A percentile compares a stretch with the other conserved stretches of the same genome.
phyloP scores from a whole-genome alignment of 805 yeast species.

The Sugiyamaella qingdaonensis region DNA sequence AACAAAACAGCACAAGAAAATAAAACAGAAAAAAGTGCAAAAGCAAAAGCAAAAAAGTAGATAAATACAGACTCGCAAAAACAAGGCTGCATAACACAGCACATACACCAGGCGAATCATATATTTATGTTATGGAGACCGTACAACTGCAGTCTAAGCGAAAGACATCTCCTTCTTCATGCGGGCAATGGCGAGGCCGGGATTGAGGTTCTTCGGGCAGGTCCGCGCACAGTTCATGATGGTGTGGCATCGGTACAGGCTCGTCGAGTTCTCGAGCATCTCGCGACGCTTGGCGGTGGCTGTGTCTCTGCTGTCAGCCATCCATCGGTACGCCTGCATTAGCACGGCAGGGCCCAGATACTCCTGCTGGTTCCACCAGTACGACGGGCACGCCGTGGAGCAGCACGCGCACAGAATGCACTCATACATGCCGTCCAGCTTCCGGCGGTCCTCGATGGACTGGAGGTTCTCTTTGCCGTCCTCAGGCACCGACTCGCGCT shows the following conservation, averaged over 20 bases:
- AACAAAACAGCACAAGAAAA: not conserved
- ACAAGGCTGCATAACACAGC: not conserved
- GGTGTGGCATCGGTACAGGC: conserved; percentile 97
- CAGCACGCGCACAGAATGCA: conserved; percentile 98
- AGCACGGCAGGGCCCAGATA: conserved; percentile 98
- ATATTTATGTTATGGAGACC: not conserved
- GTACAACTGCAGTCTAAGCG: conserved; percentile 28
- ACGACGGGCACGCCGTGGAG: conserved; percentile 97
- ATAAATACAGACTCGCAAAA: not conserved
- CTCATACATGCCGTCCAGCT: conserved; percentile 94
- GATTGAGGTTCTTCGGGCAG: conserved; percentile 98
- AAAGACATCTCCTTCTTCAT: conserved; percentile 91
- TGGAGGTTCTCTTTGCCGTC: conserved; percentile 94
- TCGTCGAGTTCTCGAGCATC: conserved; percentile 94
- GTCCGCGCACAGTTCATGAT: conserved; percentile 98
- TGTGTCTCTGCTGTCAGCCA: conserved; percentile 94
- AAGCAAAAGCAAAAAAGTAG: not conserved
- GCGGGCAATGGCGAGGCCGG: conserved; percentile 95
- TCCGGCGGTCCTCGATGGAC: conserved; percentile 86
- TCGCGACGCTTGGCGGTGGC: conserved; percentile 77
- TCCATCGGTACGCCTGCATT: conserved; percentile 99
- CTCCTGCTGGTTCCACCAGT: conserved; percentile 99
- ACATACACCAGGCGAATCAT: not conserved
- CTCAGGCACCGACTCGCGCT: conserved; percentile 70
- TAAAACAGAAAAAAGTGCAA: not conserved